Base-by-base conservation (phyloP, 2,329 filamentous ascomycete species). In the Diaporthe sp. region DNA sequence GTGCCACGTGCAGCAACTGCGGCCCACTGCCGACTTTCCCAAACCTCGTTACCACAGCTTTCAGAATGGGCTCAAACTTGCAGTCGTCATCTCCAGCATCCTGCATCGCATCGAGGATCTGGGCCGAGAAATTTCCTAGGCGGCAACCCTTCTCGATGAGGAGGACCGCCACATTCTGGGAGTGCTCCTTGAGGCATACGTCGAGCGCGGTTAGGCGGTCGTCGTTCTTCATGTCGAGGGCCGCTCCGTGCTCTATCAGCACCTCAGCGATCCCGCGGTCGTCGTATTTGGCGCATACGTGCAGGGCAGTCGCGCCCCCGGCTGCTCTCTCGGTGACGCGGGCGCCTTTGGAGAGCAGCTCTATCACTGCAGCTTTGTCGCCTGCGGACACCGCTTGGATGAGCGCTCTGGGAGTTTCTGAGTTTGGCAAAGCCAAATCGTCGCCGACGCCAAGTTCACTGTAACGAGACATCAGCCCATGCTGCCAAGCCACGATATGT, bases 251-350 rank as follows among this genome's bases (percentile, higher is more conserved):
- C 45, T 67, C 61, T 19, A 67, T 28, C 22, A 67, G 19, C 19
- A 67, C 42, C 61, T 67, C 61, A 4, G 61, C 61, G 3, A 67
- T 67, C 4, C 22, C 61, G 12, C 61, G 30, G 30, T 67, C 61
- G 61, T 67, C 61, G 22, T 67, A 67, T 22, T 50, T 67, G 17
- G 61, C 61, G 61, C 61, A 67, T 3, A 67, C 42, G 22, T 67
- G 61, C 13, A 67, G 30, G 19, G 61, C 42, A 2, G 42, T 67
- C 1, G 61, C 22, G 8, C 61, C 61, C 0, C 61, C 45, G 30
- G 30, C 61, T 5, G 42, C 61, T 19, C 61, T 67, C 22, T 67
- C 61, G 4, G 61, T 35, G 3, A 67, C 61, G 28, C 61, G 61
- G 13, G 61, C 61, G 22, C 61, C 61, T 1, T 52, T 52, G 42